phyloP scores from a whole-genome alignment of 768 basidiomycete species.

The Tulasnella sp. region DNA sequence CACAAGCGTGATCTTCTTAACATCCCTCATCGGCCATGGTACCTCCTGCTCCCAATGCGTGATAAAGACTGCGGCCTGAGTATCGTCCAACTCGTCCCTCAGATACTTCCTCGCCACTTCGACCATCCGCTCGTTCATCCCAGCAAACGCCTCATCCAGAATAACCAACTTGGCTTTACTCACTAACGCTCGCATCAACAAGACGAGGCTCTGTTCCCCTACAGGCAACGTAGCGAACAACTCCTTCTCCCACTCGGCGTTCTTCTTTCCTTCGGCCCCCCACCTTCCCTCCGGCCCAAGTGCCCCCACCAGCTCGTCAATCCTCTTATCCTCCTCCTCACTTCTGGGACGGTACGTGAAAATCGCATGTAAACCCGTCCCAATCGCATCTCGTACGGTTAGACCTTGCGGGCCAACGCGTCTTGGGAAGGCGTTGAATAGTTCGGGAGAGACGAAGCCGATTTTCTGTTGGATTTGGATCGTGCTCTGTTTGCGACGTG shows the following conservation, averaged over 20 bases:
- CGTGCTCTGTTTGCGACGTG: conserved; percentile 53
- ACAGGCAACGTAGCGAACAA: conserved; percentile 58
- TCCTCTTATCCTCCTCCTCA: conserved; percentile 37
- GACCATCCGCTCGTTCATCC: conserved; percentile 81
- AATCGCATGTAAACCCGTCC: conserved; percentile 82
- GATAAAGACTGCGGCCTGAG: conserved; percentile 75
- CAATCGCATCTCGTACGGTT: conserved; percentile 70
- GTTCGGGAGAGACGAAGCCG: conserved; percentile 80
- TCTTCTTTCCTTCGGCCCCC: not conserved
- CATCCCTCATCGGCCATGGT: conserved; percentile 53
- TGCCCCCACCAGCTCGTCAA: conserved; percentile 52
- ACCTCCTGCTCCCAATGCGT: conserved; percentile 91
- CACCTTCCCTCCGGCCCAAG: conserved; percentile 45
- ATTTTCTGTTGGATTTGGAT: conserved; percentile 50
- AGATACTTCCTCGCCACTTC: conserved; percentile 55
- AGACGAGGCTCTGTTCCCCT: conserved; percentile 70
- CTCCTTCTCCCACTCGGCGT: conserved; percentile 29
- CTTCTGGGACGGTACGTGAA: conserved; percentile 49
- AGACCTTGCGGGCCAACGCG: conserved; percentile 42
- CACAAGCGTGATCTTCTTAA: conserved; percentile 43
- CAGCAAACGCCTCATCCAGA: conserved; percentile 88
- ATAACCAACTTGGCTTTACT: conserved; percentile 64
- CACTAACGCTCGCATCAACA: conserved; percentile 82
- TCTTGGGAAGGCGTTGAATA: conserved; percentile 84
- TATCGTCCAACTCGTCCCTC: conserved; percentile 37